These are phyloP conservation scores for Suillus placidus DNA, from an alignment of 768 basidiomycete species.

Conservation along the genomic window DNA sequence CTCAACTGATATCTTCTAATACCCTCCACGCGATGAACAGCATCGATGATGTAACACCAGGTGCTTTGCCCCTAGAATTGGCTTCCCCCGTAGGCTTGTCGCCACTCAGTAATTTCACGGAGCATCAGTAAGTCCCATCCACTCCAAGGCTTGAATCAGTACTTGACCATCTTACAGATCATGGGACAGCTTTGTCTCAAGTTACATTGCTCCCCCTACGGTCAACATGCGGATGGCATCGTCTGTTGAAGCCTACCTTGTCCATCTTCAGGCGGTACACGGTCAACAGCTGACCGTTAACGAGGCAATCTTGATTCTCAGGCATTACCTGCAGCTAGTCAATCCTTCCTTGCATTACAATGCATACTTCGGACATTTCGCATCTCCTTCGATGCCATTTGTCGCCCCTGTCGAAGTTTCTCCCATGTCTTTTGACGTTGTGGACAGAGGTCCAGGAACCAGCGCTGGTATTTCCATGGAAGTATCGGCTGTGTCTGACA, in stretches of 20 bases:
- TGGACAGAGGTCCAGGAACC: not conserved
- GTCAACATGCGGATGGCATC: not conserved
- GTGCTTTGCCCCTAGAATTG: not conserved
- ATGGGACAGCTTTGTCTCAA: not conserved
- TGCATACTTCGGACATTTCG: not conserved
- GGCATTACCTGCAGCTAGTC: not conserved
- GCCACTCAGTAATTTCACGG: not conserved
- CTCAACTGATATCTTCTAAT: not conserved
- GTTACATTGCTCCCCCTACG: not conserved
- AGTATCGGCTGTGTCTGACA: not conserved
- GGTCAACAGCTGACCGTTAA: not conserved
- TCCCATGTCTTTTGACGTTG: not conserved
- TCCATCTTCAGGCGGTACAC: not conserved
- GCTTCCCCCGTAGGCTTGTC: not conserved
- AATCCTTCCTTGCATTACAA: not conserved
- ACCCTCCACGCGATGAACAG: not conserved
- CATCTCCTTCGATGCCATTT: not conserved
- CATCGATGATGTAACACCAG: not conserved
- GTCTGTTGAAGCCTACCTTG: not conserved
- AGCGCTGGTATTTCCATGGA: not conserved
- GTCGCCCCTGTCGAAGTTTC: not conserved
- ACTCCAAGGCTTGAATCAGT: not conserved
- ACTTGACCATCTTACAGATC: not conserved
- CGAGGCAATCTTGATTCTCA: slow-evolving; percentile 4
- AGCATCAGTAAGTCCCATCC: not conserved